phyloP scores from a whole-genome alignment of 352 stramenopile species.

The Pythium dissimile region DNA sequence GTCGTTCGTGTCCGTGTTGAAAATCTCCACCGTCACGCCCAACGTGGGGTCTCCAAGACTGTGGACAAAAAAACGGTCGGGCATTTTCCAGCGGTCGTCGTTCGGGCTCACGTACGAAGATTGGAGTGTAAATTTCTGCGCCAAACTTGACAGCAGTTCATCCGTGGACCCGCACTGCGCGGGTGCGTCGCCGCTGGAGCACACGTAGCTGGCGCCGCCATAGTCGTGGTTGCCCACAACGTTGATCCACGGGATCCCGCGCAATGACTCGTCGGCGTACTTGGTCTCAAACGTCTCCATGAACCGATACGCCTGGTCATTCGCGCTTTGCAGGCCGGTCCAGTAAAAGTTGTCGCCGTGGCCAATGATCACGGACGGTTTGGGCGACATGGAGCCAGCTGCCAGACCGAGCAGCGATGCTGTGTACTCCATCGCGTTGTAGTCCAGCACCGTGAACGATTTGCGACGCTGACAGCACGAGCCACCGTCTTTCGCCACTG shows the following conservation, averaged over 20 bases:
- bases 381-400: slow-evolving; percentile 18
- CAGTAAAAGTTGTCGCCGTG: slow-evolving; percentile 59
- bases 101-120: slow-evolving; percentile 75
- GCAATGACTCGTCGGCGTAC: slow-evolving; percentile 46
- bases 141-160: slow-evolving; percentile 42
- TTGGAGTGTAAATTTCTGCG: slow-evolving; percentile 69
- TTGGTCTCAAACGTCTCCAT: slow-evolving; percentile 79
- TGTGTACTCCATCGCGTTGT: slow-evolving; percentile 40
- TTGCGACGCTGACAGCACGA: slow-evolving; percentile 37
- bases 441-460: slow-evolving; percentile 25
- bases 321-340: slow-evolving; percentile 50
- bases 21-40: slow-evolving; percentile 69
- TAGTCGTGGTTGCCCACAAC: slow-evolving; percentile 87
- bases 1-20: slow-evolving; percentile 79
- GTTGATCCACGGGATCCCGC: slow-evolving; percentile 75
- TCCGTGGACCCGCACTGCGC: slow-evolving; percentile 41
- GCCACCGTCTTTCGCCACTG: slow-evolving; percentile 27
- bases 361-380: slow-evolving; percentile 31
- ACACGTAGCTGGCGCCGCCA: slow-evolving; percentile 71
- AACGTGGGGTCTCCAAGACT: slow-evolving; percentile 35
- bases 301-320: slow-evolving; percentile 64
- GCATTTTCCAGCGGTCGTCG: slow-evolving; percentile 73
- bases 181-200: slow-evolving; percentile 35
- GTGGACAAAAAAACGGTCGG: slow-evolving; percentile 76
- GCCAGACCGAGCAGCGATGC: slow-evolving; percentile 32